Base-by-base conservation (phyloP, 225 moss, liverwort and hornwort genomes). In the Marchantia polymorpha region DNA sequence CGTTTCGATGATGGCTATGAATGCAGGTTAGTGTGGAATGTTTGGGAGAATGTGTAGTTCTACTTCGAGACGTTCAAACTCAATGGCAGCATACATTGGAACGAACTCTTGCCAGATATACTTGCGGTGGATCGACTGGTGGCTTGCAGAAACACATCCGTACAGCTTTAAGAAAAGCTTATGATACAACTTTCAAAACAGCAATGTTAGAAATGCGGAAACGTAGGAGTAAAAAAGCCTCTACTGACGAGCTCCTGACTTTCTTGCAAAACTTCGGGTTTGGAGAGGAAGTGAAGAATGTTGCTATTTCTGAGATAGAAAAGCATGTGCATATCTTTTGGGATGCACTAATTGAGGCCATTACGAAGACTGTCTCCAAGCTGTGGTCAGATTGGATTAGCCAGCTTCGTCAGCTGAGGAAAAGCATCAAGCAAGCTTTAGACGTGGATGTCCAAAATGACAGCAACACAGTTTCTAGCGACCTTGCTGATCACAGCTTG, bases 361-460 rank as follows among this genome's bases (percentile, higher is more conserved):
- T 72, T 39, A 58, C 30, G 6, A 46, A 29, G 64, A 72, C 77
- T 5, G 15, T 80, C 1, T 50, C 31, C 10, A 71, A 70, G 7
- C 58, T 84, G 60, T 81, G 75, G 80, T n/a, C 46, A 30, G 50
- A 69, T 8, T 81, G 84, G 84, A 59, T 39, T 27, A 30, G 56
- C 10, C 76, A 84, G 64, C 80, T 84, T 31, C 10, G 20, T 20
- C n/a, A 22, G 3, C 51, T 81, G 9, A 71, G 52, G 10, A 29
- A 64, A 27, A 84, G 64, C n/a, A 50, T 52, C 9, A 59, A 49
- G 31, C 61, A 70, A 23, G 64, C 64, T 31, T 53, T 83, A 52
- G 52, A 47, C 52, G 55, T 25, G 61, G 52, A 67, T 15, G 26
- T 51, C 4, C 0, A 56, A 12, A 12, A 8, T 52, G 55, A 0